phyloP scores from a whole-genome alignment of 257 asterid genomes.

The Handroanthus guayacan region DNA sequence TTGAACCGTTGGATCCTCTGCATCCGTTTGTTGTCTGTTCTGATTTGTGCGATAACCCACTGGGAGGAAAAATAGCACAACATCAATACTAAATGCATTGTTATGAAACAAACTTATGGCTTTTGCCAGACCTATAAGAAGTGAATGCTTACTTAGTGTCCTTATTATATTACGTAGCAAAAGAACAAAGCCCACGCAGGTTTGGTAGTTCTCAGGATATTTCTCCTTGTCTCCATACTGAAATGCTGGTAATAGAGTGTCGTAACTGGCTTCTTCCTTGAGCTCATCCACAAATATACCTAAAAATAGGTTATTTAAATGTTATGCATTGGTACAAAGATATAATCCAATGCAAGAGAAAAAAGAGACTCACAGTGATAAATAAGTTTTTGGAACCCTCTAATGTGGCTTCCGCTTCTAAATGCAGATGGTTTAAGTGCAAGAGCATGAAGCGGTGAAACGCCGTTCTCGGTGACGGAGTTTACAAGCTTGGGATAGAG shows the following conservation, averaged over 20 bases:
- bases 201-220: neutral
- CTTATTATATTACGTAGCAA: neutral
- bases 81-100: too few species aligned
- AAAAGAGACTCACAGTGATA: constrained; percentile 36
- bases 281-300: neutral
- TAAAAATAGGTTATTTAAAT: neutral
- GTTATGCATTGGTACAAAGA: neutral
- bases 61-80: neutral
- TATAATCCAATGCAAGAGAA: too few species aligned
- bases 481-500: too few species aligned
- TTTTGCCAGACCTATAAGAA: too few species aligned
- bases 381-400: constrained; percentile 33
- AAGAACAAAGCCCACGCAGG: neutral
- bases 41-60: neutral
- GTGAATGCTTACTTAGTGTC: too few species aligned
- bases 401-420: constrained; percentile 45
- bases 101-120: too few species aligned
- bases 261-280: too few species aligned
- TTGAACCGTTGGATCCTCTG: neutral
- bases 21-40: neutral
- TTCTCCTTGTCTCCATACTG: too few species aligned
- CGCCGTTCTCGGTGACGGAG: constrained; percentile 32
- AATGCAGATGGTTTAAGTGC: constrained; percentile 48
- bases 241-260: too few species aligned
- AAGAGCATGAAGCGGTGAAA: constrained; percentile 42